Evolutionary conservation across 2,329 filamentous ascomycete genomes (phyloP).

Genomic region (Macrophomina pseudophaseolina): DNA sequence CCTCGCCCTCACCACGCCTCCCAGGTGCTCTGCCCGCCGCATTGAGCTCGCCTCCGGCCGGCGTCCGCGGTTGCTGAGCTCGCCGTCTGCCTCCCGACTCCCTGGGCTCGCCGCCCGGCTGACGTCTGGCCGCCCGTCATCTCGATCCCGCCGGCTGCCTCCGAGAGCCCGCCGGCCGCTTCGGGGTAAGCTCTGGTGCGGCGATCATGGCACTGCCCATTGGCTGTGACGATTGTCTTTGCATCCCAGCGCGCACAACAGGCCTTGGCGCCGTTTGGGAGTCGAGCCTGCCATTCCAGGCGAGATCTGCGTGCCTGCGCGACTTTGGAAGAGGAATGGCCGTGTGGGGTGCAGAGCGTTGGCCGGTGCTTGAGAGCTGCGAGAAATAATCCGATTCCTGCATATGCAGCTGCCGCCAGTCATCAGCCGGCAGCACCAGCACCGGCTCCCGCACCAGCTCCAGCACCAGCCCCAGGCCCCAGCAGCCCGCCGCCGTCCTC

Average conservation of each 20-base stretch:
- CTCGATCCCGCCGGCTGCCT: conserved; percentile 6
- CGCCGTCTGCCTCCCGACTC: neutral
- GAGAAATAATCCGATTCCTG: conserved; percentile 24
- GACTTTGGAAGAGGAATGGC: conserved; percentile 25
- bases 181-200: conserved; percentile 15
- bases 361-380: conserved; percentile 5
- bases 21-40: neutral
- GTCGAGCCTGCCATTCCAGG: conserved; percentile 26
- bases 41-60: neutral
- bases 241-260: conserved; percentile 20
- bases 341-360: conserved; percentile 25
- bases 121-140: neutral
- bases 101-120: neutral
- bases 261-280: conserved; percentile 27
- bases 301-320: conserved; percentile 27
- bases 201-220: neutral
- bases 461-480: neutral
- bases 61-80: conserved; percentile 9
- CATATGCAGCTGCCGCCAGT: conserved; percentile 6
- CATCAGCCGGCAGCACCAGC: neutral
- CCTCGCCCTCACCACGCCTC: neutral
- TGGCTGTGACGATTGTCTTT: conserved; percentile 24
- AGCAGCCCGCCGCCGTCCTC: neutral
- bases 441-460: no score
- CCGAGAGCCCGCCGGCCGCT: conserved; percentile 11